Conservation (phyloP, 78 protist species). For the Acrasis kona region DNA sequence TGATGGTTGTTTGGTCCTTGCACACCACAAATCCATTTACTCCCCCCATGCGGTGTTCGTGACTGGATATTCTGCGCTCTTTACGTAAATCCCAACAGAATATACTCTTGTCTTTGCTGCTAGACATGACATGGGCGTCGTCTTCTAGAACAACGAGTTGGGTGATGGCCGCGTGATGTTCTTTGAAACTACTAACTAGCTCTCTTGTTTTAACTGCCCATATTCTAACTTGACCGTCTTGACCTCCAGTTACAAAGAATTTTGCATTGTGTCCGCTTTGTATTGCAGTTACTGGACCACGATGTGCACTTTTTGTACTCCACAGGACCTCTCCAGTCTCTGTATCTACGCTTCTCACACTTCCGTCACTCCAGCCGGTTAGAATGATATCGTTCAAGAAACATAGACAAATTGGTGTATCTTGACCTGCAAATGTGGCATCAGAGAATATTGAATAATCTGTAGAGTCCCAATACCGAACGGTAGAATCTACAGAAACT, state of each 20-base stretch:
- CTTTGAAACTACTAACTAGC: background rate
- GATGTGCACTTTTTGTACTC: background rate
- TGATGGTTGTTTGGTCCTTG: background rate
- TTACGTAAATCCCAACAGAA: background rate
- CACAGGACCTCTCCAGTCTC: background rate
- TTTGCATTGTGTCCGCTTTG: background rate
- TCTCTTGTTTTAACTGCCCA: background rate
- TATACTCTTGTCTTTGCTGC: background rate
- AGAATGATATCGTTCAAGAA: background rate
- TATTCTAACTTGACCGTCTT: background rate
- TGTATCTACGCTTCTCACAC: slow-evolving; percentile 2
- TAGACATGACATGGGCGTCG: background rate
- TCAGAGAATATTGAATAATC: background rate
- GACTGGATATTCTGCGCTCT: background rate
- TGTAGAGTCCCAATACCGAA: slow-evolving; percentile 1
- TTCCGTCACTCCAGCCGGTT: slow-evolving; percentile 18
- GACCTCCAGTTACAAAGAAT: background rate
- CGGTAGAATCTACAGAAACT: background rate
- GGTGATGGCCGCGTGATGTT: background rate
- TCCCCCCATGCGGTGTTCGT: background rate
- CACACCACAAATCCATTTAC: background rate
- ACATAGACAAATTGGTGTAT: background rate
- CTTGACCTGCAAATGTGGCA: background rate
- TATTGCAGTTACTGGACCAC: background rate
- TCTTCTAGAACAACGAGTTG: background rate